These are phyloP conservation scores for Tylopilus vinaceipallidus DNA, from an alignment of 768 basidiomycete species.

Conservation along the genomic window DNA sequence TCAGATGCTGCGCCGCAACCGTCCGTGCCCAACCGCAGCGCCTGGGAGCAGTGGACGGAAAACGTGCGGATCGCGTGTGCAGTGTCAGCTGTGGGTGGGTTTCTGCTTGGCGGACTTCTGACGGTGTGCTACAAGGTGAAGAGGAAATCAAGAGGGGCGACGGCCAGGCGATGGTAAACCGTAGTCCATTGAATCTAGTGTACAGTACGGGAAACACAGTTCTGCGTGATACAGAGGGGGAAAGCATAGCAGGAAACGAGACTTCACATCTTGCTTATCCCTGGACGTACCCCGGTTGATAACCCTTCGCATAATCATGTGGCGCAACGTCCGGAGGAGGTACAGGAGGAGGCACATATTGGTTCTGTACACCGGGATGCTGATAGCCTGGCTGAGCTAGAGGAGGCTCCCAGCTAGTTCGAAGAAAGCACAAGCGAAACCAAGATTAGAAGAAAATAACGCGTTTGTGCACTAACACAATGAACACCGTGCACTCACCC, in stretches of 20 bases:
- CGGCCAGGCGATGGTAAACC: slow-evolving; percentile 2
- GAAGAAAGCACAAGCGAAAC: not conserved
- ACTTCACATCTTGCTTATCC: slow-evolving; percentile 9
- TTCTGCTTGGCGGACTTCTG: slow-evolving; percentile 34
- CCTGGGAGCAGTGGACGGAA: slow-evolving; percentile 13
- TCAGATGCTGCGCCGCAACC: slow-evolving; percentile 35
- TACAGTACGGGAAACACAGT: not conserved
- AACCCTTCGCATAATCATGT: slow-evolving; percentile 18
- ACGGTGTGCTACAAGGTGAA: slow-evolving; percentile 15
- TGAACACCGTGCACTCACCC: slow-evolving; percentile 38
- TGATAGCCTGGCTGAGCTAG: slow-evolving; percentile 36
- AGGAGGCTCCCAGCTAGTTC: slow-evolving; percentile 36
- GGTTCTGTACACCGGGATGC: slow-evolving; percentile 30
- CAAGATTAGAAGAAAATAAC: not conserved
- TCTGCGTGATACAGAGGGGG: not conserved
- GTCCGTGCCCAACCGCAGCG: slow-evolving; percentile 2
- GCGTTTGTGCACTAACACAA: not conserved
- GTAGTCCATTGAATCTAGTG: not conserved
- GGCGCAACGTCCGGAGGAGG: slow-evolving; percentile 2
- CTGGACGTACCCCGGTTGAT: slow-evolving; percentile 30
- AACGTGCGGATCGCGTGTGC: slow-evolving; percentile 19
- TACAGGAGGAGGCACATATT: slow-evolving; percentile 8
- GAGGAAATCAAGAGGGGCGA: slow-evolving; percentile 6
- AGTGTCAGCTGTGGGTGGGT: slow-evolving; percentile 34
- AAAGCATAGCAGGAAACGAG: not conserved